Evolutionary conservation across 2,329 filamentous ascomycete species (phyloP), one percentile per base, ranked within the genome.

Genomic region (Paramyrothecium sp.): DNA sequence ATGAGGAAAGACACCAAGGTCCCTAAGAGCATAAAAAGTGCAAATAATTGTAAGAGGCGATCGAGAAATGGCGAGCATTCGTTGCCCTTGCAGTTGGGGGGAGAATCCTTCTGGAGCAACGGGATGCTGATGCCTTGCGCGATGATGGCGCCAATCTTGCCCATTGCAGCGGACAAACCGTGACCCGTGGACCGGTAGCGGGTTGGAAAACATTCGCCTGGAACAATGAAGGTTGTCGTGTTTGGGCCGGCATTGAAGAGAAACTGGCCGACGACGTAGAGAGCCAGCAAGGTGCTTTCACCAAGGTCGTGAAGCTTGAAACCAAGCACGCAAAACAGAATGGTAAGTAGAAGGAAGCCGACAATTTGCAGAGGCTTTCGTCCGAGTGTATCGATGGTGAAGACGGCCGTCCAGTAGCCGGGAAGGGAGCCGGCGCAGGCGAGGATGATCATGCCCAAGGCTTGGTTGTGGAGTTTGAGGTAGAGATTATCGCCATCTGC

Each of bases 1-100:
- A 93, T 86, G n/a, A 94, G 74, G 3, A 92, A 75, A 1, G 87
- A 87, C 3, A 85, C 85, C 51, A 91, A 73, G 51, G 84, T 82
- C 38, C 91, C 91, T 54, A 83, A 81, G 7, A 93, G 78, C 90
- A 92, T 93, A 78, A 94, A 92, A 11, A 91, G 78, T 0, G 89
- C 89, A 71, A 91, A 92, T 41, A 92, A 89, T 69, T 91, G 81
- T 77, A 94, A 87, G 41, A 93, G 82, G 56, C 89, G 86, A 70
- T 90, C 82, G 55, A 93, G 80, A 82, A 88, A 89, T 0, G 81
- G 79, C 2, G 77, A 75, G 62, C 81, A 84, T 8, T 66, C 66
- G 2, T 72, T 78, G 0, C 81, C 81, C 20, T 77, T 74, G 58
- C 82, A 83, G 17, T 76, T 71, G 8, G 76, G 73, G 0, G 77